Base-by-base conservation (phyloP, 345 rosid species). In the Iberis pinnata region DNA sequence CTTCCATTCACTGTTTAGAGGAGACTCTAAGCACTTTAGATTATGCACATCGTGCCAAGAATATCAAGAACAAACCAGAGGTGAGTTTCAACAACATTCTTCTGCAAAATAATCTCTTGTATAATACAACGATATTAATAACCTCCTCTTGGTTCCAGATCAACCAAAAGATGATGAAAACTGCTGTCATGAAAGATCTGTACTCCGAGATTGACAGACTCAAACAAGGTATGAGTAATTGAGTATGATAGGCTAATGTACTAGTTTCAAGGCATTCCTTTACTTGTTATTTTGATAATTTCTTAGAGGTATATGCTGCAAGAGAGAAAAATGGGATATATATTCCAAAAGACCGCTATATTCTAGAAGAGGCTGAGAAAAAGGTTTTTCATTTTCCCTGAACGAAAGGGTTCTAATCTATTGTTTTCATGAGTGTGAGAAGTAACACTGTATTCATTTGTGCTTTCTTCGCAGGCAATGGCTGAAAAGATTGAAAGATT, bases 121-220 rank as follows among this genome's bases (percentile, higher is more conserved):
- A 1, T 25, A 19, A 20, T 45, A 37, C 25, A 36, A 64, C 1
- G 16, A 20, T 8, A 47, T 39, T 65, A 42, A 32, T 37, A 26
- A 19, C 13, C 26, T 60, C 27, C 18, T 31, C 41, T 40, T 60
- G 32, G 12, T 67, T 43, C 61, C 88, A 90, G 98, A 71, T 93
- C 57, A 93, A 93, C 73, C 99, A 93, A 73, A 93, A 93, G 95
- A 85, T 93, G 97, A 88, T 93, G 99, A 93, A 93, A 78, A 72
- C 97, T 65, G 99, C 97, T 39, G 60, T 88, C 80, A 88, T 88
- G 73, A 93, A 88, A 74, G 97, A 88, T 79, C 61, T 93, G n/a
- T 88, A 93, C 63, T 85, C 90, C 66, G 94, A 93, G 75, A 93
- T 93, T 73, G 97, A 93, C 69, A 73, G 94, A 48, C 81, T 93